A percentile compares a stretch with the other conserved stretches of the same genome.
Conservation (phyloP, 2,329 filamentous ascomycete species). For the Camptophora hylomeconis region DNA sequence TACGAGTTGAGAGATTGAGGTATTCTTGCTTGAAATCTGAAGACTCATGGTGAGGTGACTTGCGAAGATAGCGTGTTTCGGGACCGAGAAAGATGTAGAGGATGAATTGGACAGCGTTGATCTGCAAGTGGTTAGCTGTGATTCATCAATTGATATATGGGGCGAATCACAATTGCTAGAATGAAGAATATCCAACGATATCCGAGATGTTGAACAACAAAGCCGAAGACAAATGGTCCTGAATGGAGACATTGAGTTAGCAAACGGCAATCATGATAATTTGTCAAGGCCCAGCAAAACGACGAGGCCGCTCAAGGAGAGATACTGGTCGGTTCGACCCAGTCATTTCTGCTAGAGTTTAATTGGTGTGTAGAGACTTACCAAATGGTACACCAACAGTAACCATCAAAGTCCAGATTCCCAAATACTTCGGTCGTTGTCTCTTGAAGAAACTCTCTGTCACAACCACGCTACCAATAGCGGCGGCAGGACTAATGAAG, state of each 20-base stretch:
- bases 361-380: no score
- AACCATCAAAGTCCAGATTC: conserved; percentile 42
- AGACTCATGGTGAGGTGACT: conserved; percentile 22
- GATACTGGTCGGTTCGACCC: no score
- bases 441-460: conserved; percentile 45
- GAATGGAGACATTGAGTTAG: no score
- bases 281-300: no score
- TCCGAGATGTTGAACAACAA: conserved; percentile 37
- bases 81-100: conserved; percentile 42
- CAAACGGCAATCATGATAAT: no score
- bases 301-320: conserved; percentile 19
- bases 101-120: conserved; percentile 44
- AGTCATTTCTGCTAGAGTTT: no score
- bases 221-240: conserved; percentile 26
- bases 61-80: conserved; percentile 42
- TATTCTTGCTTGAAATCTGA: conserved; percentile 34
- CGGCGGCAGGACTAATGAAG: conserved; percentile 42
- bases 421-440: conserved; percentile 42
- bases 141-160: background rate
- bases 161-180: conserved; percentile 36
- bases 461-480: conserved; percentile 45
- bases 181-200: conserved; percentile 49
- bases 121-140: conserved; percentile 21
- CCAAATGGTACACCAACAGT: conserved; percentile 36
- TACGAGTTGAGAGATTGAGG: conserved; percentile 33